Evolutionary conservation across 306 rosid genomes (phyloP).

Genomic region (Vigna unguiculata): DNA sequence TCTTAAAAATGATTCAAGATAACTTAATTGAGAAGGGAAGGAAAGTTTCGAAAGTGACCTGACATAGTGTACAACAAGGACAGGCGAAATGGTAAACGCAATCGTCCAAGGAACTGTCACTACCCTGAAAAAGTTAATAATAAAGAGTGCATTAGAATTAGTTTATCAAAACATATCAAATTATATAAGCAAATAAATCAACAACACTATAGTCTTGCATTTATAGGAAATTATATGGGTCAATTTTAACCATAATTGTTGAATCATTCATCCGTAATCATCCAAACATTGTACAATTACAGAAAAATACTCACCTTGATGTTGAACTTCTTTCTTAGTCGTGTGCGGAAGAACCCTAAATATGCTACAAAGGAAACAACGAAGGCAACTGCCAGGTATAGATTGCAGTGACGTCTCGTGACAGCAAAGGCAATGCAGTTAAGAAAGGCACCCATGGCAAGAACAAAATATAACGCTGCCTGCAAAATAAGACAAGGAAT

Average conservation of each 20-base stretch:
- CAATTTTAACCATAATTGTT: background rate
- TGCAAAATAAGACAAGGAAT: constrained; percentile 46
- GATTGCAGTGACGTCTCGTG: constrained; percentile 66
- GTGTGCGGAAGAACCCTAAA: constrained; percentile 79
- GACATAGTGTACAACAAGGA: constrained; percentile 54
- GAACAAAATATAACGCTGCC: constrained; percentile 67
- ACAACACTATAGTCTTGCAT: background rate
- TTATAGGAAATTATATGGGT: background rate
- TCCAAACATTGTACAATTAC: background rate
- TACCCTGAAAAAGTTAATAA: constrained; percentile 41
- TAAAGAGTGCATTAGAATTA: background rate
- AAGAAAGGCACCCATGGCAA: constrained; percentile 58
- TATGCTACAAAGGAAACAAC: constrained; percentile 61
- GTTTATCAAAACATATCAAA: constrained; percentile 15
- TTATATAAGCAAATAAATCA: background rate
- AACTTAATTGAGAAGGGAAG: constrained; percentile 21
- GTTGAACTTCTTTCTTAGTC: constrained; percentile 76
- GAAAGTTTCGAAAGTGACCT: constrained; percentile 38
- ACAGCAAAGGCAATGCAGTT: constrained; percentile 64
- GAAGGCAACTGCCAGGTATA: constrained; percentile 68
- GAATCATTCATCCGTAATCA: background rate
- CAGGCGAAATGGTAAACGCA: constrained; percentile 50
- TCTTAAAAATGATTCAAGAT: background rate
- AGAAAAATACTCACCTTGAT: constrained; percentile 62
- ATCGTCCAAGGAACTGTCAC: constrained; percentile 53